Conservation (phyloP, 2,329 filamentous ascomycete genomes). For the Albifimbria verrucaria region DNA sequence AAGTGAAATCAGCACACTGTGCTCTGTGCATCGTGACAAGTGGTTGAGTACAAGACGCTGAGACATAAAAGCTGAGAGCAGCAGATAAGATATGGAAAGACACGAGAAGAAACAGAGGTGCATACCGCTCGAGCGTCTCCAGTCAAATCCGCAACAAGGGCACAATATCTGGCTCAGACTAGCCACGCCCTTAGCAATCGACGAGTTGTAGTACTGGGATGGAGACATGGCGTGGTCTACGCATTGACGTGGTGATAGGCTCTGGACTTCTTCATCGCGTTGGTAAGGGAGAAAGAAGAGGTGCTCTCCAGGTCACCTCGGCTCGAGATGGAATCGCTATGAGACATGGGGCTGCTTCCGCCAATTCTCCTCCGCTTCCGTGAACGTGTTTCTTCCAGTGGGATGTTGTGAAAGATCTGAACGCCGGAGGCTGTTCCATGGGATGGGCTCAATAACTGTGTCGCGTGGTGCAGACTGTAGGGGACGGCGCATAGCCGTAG, state of each 20-base stretch:
- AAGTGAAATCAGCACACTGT: background rate
- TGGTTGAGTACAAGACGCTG: no score
- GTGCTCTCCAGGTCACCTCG: conserved; percentile 29
- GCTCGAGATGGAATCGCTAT: conserved; percentile 14
- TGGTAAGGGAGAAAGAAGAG: conserved; percentile 8
- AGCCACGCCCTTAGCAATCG: conserved; percentile 24
- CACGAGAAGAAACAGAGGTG: background rate
- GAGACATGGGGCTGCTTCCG: conserved; percentile 28
- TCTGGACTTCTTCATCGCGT: conserved; percentile 17
- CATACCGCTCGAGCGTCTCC: conserved; percentile 28
- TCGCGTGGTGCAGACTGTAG: conserved; percentile 19
- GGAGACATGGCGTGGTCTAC: conserved; percentile 14
- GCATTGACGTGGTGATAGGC: conserved; percentile 17
- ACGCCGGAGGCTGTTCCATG: conserved; percentile 29
- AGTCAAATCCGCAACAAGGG: conserved; percentile 26
- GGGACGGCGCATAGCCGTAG: conserved; percentile 11
- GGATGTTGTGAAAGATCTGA: conserved; percentile 23
- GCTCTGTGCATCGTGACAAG: background rate
- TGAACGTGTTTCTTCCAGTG: conserved; percentile 15
- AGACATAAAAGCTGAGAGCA: no score
- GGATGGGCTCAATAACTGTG: conserved; percentile 23
- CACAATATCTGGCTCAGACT: conserved; percentile 25
- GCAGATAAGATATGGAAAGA: conserved; percentile 1
- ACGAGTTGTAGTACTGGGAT: conserved; percentile 19
- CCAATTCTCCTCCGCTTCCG: conserved; percentile 29